Evolutionary conservation across 345 rosid species (phyloP).

Genomic region (Eucalyptus regnans): DNA sequence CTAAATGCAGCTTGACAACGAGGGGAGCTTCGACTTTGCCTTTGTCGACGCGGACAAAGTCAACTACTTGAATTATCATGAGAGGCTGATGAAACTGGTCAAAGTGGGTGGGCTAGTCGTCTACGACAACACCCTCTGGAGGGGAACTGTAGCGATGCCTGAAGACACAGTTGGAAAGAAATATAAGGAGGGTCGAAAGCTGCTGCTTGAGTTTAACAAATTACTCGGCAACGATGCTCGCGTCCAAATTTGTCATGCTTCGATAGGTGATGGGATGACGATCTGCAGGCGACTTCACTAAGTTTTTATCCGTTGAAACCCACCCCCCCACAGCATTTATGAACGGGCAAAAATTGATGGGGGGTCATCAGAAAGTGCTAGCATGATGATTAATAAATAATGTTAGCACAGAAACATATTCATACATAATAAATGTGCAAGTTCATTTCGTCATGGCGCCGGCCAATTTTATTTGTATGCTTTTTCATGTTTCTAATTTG

Average conservation of each 20-base stretch:
- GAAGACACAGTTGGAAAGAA: slow-evolving; percentile 4
- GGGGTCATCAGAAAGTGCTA: neutral
- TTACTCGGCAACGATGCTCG: slow-evolving; percentile 38
- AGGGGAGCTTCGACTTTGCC: slow-evolving; percentile 39
- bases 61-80: slow-evolving; percentile 28
- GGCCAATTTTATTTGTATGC: neutral
- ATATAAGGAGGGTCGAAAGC: slow-evolving; percentile 2
- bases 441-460: neutral
- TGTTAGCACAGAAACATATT: neutral
- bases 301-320: neutral
- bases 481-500: neutral
- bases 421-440: neutral
- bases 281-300: slow-evolving; percentile 23
- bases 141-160: slow-evolving; percentile 20
- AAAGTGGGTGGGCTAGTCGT: slow-evolving; percentile 29
- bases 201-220: slow-evolving; percentile 26
- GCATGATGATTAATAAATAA: neutral
- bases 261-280: slow-evolving; percentile 63
- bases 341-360: neutral
- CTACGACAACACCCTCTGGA: slow-evolving; percentile 39
- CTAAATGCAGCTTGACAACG: slow-evolving; percentile 6
- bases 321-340: neutral
- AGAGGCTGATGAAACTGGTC: slow-evolving; percentile 21
- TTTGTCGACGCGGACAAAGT: slow-evolving; percentile 41
- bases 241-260: slow-evolving; percentile 37